These are phyloP conservation scores for Blepharisma stoltei DNA, from an alignment of 73 alveolate species.

Conservation along the genomic window DNA sequence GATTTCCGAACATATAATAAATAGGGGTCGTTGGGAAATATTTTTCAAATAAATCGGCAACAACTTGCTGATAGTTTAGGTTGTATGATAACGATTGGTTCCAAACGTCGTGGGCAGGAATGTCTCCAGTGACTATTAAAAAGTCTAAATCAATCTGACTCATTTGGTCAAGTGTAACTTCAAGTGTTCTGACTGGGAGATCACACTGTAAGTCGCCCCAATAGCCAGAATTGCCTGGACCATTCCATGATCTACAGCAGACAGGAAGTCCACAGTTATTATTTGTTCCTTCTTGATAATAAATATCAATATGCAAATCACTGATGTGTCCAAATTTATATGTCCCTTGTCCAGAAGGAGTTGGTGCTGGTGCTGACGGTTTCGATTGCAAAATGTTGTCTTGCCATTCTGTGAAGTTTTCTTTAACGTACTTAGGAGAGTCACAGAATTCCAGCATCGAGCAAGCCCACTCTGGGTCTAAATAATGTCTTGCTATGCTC, in stretches of 20 bases:
- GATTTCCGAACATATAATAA: slow-evolving; percentile 63
- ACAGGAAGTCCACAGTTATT: slow-evolving; percentile 68
- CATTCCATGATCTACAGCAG: slow-evolving; percentile 81
- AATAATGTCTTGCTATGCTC: not conserved
- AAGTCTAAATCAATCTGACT: slow-evolving; percentile 59
- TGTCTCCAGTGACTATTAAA: slow-evolving; percentile 66
- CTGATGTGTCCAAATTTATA: slow-evolving; percentile 64
- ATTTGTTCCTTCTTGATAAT: slow-evolving; percentile 68
- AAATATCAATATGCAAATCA: slow-evolving; percentile 83
- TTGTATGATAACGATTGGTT: slow-evolving; percentile 44
- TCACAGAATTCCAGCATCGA: slow-evolving; percentile 1
- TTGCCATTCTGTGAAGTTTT: slow-evolving; percentile 22
- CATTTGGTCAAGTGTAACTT: slow-evolving; percentile 51
- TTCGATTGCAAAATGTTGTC: not conserved
- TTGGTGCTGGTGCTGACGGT: slow-evolving; percentile 27
- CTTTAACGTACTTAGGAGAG: slow-evolving; percentile 13
- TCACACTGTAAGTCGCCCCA: slow-evolving; percentile 73
- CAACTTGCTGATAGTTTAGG: slow-evolving; percentile 44
- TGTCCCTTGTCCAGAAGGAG: slow-evolving; percentile 40
- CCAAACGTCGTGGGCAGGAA: slow-evolving; percentile 69
- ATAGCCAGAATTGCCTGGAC: slow-evolving; percentile 51
- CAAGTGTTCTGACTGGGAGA: slow-evolving; percentile 59
- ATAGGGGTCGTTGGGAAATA: slow-evolving; percentile 58
- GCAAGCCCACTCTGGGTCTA: slow-evolving; percentile 28
- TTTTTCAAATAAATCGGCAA: slow-evolving; percentile 45